These are phyloP conservation scores for Mortierella sp. DNA, from an alignment of 371 early-diverging fungal species.

Conservation along the genomic window DNA sequence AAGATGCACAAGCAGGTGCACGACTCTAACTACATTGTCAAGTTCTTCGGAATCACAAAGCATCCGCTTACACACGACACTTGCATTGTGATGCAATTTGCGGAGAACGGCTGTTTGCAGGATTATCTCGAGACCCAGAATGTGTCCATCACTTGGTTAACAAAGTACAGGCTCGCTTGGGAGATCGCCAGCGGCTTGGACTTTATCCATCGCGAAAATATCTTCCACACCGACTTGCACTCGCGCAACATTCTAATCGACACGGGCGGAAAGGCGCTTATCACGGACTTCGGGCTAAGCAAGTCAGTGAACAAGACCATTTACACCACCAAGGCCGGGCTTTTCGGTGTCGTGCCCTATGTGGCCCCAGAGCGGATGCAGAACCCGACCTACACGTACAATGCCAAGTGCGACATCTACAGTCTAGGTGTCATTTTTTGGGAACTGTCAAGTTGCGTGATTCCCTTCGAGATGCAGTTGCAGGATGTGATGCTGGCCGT, in stretches of 20 bases:
- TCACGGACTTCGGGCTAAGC: constrained; percentile 47
- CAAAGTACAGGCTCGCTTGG: constrained; percentile 31
- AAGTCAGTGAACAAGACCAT: constrained; percentile 1
- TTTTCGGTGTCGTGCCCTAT: constrained; percentile 47
- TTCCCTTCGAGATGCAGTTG: constrained; percentile 14
- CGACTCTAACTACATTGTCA: constrained; percentile 52
- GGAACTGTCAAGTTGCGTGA: constrained; percentile 37
- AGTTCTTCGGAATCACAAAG: constrained; percentile 34
- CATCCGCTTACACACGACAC: constrained; percentile 22
- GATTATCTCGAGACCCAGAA: constrained; percentile 28
- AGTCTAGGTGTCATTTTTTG: constrained; percentile 52
- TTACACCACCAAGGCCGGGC: constrained; percentile 1
- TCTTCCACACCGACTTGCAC: constrained; percentile 45
- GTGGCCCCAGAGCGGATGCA: constrained; percentile 49
- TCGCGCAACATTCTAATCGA: constrained; percentile 48
- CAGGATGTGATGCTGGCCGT: constrained; percentile 33
- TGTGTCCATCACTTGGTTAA: constrained; percentile 28
- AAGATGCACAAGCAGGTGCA: constrained; percentile 56
- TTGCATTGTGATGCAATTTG: constrained; percentile 39
- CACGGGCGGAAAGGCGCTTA: constrained; percentile 32
- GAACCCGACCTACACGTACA: constrained; percentile 21
- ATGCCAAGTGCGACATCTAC: constrained; percentile 48
- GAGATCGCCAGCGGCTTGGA: constrained; percentile 30
- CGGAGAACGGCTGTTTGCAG: constrained; percentile 30
- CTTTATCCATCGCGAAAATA: constrained; percentile 33